Evolutionary conservation across 2,329 filamentous ascomycete genomes (phyloP).

Genomic region (Botrytis cinerea): DNA sequence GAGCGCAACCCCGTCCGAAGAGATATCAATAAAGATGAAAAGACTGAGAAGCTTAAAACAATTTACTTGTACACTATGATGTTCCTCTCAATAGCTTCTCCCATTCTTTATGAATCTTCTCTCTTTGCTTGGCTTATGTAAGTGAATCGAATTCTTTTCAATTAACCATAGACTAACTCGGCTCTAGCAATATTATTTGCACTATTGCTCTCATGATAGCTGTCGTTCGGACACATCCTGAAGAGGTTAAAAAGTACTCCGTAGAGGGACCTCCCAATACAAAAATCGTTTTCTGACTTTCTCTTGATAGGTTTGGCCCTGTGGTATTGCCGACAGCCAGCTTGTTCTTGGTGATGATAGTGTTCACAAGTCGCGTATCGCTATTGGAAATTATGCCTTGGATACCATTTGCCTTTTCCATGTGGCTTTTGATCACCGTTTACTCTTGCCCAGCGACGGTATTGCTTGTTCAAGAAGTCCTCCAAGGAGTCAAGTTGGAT

Average conservation of each 20-base stretch:
- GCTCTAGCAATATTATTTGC: constrained; percentile 13
- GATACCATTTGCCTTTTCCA: constrained; percentile 25
- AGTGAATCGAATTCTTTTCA: background rate
- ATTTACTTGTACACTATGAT: constrained; percentile 24
- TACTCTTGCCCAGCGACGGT: constrained; percentile 25
- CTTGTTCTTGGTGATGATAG: constrained; percentile 1
- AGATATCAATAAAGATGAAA: background rate
- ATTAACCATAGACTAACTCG: background rate
- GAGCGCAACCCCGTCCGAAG: background rate
- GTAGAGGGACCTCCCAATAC: background rate
- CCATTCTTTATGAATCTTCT: constrained; percentile 25
- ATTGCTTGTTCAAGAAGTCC: background rate
- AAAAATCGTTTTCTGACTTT: constrained; percentile 6
- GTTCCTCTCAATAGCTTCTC: constrained; percentile 25
- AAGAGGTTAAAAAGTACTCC: constrained; percentile 27
- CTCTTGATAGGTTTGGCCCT: constrained; percentile 10
- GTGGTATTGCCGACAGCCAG: background rate
- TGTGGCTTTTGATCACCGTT: constrained; percentile 27
- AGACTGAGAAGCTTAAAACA: background rate
- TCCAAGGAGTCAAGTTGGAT: background rate
- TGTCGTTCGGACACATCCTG: constrained; percentile 22
- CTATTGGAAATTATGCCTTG: constrained; percentile 24
- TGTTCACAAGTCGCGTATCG: constrained; percentile 23
- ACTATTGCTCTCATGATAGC: constrained; percentile 15
- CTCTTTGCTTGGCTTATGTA: constrained; percentile 24